Percentiles rank a stretch among this genome's conserved stretches.
Evolutionary conservation across 2,329 filamentous ascomycete species (phyloP).

Genomic region (Aspergillus ochraceus): DNA sequence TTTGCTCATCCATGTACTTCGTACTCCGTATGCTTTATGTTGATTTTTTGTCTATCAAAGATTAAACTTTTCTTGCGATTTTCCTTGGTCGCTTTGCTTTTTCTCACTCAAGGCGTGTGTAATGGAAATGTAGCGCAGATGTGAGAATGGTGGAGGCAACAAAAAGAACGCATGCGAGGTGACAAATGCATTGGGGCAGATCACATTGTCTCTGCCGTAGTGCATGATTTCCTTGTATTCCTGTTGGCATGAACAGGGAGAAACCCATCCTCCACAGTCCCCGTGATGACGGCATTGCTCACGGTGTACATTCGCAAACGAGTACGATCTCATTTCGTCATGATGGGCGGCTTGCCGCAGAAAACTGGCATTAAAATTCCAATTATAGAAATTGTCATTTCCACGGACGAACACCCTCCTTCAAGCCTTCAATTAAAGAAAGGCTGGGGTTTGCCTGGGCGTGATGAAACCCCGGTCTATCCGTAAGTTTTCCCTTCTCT

Average conservation of each 20-base stretch:
- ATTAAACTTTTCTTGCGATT: background rate
- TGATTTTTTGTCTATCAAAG: too few relatives aligned
- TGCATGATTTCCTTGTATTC: background rate
- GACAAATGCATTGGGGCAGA: background rate
- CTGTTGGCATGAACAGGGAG: background rate
- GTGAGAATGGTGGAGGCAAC: background rate
- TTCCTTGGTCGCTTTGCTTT: background rate
- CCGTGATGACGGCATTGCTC: background rate
- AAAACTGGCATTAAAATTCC: background rate
- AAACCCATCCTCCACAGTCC: background rate
- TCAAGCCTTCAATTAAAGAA: background rate
- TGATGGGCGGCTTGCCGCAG: background rate
- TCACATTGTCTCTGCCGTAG: background rate
- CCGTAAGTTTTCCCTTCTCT: background rate
- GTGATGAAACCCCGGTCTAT: slow-evolving; percentile 1
- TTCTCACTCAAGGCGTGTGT: background rate
- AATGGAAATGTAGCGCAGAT: background rate
- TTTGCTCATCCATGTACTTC: background rate
- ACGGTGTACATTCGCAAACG: background rate
- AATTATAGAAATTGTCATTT: slow-evolving; percentile 2
- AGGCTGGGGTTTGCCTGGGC: background rate
- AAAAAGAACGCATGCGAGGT: background rate
- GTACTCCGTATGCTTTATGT: background rate
- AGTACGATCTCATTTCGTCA: background rate
- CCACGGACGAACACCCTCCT: slow-evolving; percentile 2